phyloP scores from a whole-genome alignment of 208 protist species.

The Perkinsela sp. region DNA sequence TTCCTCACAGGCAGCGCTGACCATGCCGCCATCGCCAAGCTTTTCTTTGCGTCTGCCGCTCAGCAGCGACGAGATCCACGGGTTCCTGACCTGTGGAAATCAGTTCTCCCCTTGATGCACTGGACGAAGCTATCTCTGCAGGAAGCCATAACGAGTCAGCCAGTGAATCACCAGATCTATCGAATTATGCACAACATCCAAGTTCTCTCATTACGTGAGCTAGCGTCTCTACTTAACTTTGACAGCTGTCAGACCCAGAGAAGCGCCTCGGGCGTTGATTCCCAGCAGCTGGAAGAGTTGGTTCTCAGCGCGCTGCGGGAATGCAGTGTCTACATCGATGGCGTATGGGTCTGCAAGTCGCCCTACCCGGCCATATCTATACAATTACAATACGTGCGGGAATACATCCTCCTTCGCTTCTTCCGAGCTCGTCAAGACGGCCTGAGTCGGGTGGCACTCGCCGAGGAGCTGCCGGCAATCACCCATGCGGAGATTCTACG shows the following conservation, averaged over 20 bases:
- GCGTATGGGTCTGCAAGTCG: not conserved
- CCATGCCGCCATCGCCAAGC: too few relatives aligned
- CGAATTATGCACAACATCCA: not conserved
- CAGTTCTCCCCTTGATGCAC: too few relatives aligned
- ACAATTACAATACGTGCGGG: not conserved
- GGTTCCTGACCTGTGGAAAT: too few relatives aligned
- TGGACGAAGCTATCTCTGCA: too few relatives aligned
- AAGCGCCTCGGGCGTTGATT: not conserved
- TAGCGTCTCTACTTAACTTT: not conserved
- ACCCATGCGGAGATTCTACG: not conserved
- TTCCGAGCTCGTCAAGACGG: not conserved
- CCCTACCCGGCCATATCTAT: not conserved
- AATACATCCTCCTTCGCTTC: not conserved
- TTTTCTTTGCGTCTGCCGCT: constrained; percentile 1
- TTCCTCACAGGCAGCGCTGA: too few relatives aligned
- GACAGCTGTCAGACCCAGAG: not conserved
- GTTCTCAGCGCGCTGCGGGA: not conserved
- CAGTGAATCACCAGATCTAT: not conserved
- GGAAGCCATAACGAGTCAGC: not conserved
- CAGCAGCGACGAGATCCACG: too few relatives aligned
- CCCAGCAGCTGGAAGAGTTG: not conserved
- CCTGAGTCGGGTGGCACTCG: not conserved
- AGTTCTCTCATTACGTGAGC: not conserved
- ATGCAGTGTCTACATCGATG: not conserved
- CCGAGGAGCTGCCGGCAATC: not conserved